Evolutionary conservation across 2,329 filamentous ascomycete species (phyloP), one percentile per base, ranked within the genome.

Genomic region (Dothideomycetidae sp.): DNA sequence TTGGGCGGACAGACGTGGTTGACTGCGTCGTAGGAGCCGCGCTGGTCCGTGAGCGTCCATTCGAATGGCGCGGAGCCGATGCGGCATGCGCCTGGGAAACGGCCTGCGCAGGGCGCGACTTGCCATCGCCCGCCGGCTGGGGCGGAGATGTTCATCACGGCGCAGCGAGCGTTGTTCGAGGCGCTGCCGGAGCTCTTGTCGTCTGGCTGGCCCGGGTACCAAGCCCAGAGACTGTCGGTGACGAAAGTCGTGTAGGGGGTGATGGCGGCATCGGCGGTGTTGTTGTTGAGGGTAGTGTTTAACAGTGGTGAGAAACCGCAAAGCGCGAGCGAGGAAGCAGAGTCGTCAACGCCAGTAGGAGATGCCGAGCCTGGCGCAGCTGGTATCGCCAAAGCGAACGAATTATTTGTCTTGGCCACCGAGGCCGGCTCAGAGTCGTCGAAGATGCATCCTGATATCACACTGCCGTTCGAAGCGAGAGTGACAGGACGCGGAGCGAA

Each of bases 301-400:
- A 79, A 58, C 2, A 70, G 53, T 0, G 73, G 66, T 1, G 72
- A 73, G 29, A 78, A 65, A 11, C 75, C 76, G 48, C 76, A 80
- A 7, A 59, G 54, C 3, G 67, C 71, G 10, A 67, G 50, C 33
- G 61, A 63, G 10, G 48, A 42, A 12, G 60, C 52, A 44, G 31
- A 18, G 23, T 53, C 12, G 35, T 43, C 10, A 41, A 13, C 21
- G 7, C 7, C n/a, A 34, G 41, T 12, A 42, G 51, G 36, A 40
- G 41, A 28, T 28, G 45, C 44, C 4, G 44, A 40, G 5, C 10
- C 13, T n/a, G 19, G 44, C 36, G n/a, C 47, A 30, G 29, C 47
- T 49, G 2, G 55, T 48, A n/a, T n/a, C n/a, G n/a, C n/a, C 5
- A 56, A 43, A 11, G 67, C 66, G 69, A 70, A 74, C 0, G 73